These are phyloP conservation scores for Gypsophila paniculata DNA, from an alignment of 179 eudicot species.

Conservation along the genomic window DNA sequence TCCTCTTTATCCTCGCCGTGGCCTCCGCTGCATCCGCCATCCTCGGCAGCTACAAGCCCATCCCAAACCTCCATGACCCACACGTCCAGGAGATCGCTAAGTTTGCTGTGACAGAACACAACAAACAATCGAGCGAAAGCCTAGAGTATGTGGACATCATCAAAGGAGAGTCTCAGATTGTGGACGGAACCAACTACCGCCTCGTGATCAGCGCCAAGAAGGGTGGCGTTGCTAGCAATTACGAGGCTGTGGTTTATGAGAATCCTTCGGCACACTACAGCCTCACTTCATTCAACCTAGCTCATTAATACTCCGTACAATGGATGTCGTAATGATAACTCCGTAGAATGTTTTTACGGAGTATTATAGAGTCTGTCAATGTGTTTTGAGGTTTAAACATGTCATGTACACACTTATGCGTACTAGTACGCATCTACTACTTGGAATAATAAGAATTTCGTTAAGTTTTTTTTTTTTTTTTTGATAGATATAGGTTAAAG, in stretches of 20 bases:
- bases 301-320: too few species aligned
- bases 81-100: conserved; percentile 33
- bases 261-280: conserved; percentile 20
- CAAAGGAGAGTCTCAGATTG: conserved; percentile 36
- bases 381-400: too few species aligned
- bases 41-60: conserved; percentile 30
- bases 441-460: too few species aligned
- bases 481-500: too few species aligned
- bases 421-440: too few species aligned
- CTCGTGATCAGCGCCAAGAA: conserved; percentile 28
- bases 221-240: conserved; percentile 12
- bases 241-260: conserved; percentile 36
- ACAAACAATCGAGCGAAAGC: conserved; percentile 11
- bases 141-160: conserved; percentile 19
- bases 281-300: conserved; percentile 23
- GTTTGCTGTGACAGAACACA: conserved; percentile 36
- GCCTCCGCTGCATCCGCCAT: too few species aligned
- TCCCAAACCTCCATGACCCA: conserved; percentile 29
- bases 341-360: too few species aligned
- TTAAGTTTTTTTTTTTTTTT: too few species aligned
- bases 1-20: too few species aligned
- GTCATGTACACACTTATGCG: too few species aligned
- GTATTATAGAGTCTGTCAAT: too few species aligned
- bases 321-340: too few species aligned
- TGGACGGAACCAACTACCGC: conserved; percentile 36